Conservation (phyloP, 2,329 filamentous ascomycete genomes). For the Penicillium capsulatum region DNA sequence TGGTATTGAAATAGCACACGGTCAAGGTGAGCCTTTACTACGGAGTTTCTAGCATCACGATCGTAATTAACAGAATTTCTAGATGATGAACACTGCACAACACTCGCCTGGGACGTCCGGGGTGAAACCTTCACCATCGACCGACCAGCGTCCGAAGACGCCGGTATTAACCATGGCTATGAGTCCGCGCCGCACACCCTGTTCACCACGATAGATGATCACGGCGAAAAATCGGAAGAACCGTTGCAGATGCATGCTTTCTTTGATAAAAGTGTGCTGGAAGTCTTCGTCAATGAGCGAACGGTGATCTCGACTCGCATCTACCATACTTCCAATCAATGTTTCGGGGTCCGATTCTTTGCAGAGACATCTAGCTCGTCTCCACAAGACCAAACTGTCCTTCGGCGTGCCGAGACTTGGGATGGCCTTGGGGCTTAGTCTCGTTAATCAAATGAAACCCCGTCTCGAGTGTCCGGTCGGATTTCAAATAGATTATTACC, state of each 20-base stretch:
- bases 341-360: conserved; percentile 21
- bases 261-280: conserved; percentile 43
- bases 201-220: conserved; percentile 33
- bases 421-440: conserved; percentile 24
- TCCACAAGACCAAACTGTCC: conserved; percentile 4
- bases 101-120: conserved; percentile 37
- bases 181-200: conserved; percentile 47
- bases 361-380: conserved; percentile 9
- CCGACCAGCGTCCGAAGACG: conserved; percentile 26
- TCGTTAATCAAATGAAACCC: no score
- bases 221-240: conserved; percentile 36
- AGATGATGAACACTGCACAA: conserved; percentile 34
- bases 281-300: conserved; percentile 46
- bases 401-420: conserved; percentile 23
- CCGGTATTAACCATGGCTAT: conserved; percentile 34
- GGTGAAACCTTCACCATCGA: conserved; percentile 43
- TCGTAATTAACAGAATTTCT: conserved; percentile 1
- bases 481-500: no score
- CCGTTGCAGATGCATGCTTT: conserved; percentile 41
- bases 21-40: conserved; percentile 10
- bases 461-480: no score
- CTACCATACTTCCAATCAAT: conserved; percentile 23
- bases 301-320: conserved; percentile 42
- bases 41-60: neutral
- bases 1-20: conserved; percentile 31